Evolutionary conservation across 805 yeast species (phyloP).

Genomic region (Metschnikowia cubensis): DNA sequence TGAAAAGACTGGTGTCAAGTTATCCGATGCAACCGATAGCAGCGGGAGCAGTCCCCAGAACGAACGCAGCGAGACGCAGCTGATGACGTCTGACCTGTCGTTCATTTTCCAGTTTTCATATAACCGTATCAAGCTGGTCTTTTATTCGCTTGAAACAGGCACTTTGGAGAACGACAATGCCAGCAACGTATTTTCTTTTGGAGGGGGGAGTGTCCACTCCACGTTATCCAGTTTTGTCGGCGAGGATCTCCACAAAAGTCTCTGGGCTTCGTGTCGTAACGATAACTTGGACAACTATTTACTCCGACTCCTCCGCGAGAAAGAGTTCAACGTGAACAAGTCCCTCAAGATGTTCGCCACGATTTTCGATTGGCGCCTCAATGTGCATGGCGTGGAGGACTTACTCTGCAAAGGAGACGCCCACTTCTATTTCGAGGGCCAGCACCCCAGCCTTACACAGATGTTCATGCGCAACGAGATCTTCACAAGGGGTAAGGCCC

Average conservation of each 20-base stretch:
- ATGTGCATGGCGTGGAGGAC: slow-evolving; percentile 7
- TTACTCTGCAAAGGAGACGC: slow-evolving; percentile 11
- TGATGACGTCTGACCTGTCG: slow-evolving; percentile 3
- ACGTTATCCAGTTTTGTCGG: slow-evolving; percentile 5
- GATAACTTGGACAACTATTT: slow-evolving; percentile 11
- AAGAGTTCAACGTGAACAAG: slow-evolving; percentile 5
- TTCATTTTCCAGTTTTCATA: slow-evolving; percentile 5
- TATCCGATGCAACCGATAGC: not conserved
- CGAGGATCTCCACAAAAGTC: slow-evolving; percentile 13
- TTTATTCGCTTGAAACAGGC: slow-evolving; percentile 9
- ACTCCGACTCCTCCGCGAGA: slow-evolving; percentile 8
- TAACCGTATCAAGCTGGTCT: slow-evolving; percentile 7
- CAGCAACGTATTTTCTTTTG: slow-evolving; percentile 6
- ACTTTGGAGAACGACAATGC: slow-evolving; percentile 1
- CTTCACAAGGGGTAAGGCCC: slow-evolving; percentile 7
- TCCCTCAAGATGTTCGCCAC: slow-evolving; percentile 10
- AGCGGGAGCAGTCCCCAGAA: not conserved
- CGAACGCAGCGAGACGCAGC: not conserved
- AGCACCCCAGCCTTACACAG: slow-evolving; percentile 3
- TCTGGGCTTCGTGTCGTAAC: slow-evolving; percentile 12
- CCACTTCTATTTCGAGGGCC: slow-evolving; percentile 2
- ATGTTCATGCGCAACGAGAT: slow-evolving; percentile 8
- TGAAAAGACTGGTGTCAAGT: no score
- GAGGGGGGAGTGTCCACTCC: slow-evolving; percentile 6
- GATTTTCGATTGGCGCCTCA: slow-evolving; percentile 11